Evolutionary conservation across 2,329 filamentous ascomycete species (phyloP).

Genomic region (Phymatotrichopsis omnivora): DNA sequence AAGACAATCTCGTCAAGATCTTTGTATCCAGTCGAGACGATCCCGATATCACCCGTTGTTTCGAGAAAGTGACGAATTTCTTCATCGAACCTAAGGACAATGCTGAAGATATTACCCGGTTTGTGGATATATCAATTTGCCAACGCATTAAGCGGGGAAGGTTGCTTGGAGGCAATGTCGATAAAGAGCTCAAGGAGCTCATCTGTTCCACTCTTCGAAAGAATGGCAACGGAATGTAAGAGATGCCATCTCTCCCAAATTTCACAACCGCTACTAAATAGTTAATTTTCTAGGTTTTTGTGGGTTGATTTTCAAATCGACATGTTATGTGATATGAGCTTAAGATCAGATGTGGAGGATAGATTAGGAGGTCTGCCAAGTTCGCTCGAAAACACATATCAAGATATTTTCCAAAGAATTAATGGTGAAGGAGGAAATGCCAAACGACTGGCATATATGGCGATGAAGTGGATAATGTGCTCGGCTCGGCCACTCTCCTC

Average conservation of each 20-base stretch:
- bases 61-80: conserved; percentile 5
- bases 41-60: not conserved
- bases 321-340: conserved; percentile 12
- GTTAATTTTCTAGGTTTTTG: conserved; percentile 19
- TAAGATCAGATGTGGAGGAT: conserved; percentile 5
- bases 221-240: conserved; percentile 20
- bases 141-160: not conserved
- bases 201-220: conserved; percentile 7
- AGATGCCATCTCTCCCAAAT: not conserved
- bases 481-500: conserved; percentile 14
- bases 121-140: conserved; percentile 1
- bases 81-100: conserved; percentile 8
- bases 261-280: not conserved
- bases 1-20: conserved; percentile 32
- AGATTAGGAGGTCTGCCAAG: conserved; percentile 8
- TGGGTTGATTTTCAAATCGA: conserved; percentile 25
- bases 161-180: conserved; percentile 10
- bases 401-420: conserved; percentile 17
- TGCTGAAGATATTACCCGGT: conserved; percentile 3
- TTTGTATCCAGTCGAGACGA: conserved; percentile 32
- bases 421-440: conserved; percentile 1
- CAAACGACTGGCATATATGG: conserved; percentile 6
- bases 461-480: conserved; percentile 25
- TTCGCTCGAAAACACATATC: conserved; percentile 14
- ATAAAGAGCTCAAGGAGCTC: conserved; percentile 2